Conservation (phyloP, 2,329 filamentous ascomycete species). For the Pestalotiopsis fici region DNA sequence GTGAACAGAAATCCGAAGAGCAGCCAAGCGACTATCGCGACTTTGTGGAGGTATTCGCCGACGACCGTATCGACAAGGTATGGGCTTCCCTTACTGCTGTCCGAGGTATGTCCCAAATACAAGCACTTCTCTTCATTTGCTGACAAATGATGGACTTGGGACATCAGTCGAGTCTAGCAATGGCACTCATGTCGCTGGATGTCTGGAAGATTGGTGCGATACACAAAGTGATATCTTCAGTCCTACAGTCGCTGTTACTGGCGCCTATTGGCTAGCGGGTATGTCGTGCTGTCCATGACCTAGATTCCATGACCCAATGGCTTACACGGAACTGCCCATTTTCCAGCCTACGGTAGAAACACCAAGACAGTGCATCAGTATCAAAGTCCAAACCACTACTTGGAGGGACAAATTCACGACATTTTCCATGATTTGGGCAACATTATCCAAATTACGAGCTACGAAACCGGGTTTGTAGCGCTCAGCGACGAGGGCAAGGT, state of each 20-base stretch:
- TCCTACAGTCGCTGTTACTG: not conserved
- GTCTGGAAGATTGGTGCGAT: constrained; percentile 43
- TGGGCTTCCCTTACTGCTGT: not conserved
- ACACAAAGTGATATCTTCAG: constrained; percentile 30
- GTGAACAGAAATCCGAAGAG: not conserved
- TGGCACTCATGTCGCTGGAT: not conserved
- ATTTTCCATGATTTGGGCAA: constrained; percentile 22
- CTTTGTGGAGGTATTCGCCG: not conserved
- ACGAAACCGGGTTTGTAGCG: constrained; percentile 50
- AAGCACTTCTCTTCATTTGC: not conserved
- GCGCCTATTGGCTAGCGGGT: not conserved
- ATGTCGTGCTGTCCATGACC: not conserved
- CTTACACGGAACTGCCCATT: not conserved
- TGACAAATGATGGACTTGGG: not conserved
- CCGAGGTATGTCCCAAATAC: not conserved
- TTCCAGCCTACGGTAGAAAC: constrained; percentile 19
- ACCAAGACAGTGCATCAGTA: constrained; percentile 26
- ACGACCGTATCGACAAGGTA: not conserved
- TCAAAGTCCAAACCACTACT: constrained; percentile 13
- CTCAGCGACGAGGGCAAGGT: constrained; percentile 45
- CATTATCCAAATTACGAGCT: constrained; percentile 45
- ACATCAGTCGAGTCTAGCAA: not conserved
- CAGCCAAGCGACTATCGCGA: not conserved
- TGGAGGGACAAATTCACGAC: not conserved
- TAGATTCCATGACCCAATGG: not conserved